These are phyloP conservation scores for Leishmania tropica DNA, from an alignment of 208 protist genomes.

Conservation along the genomic window DNA sequence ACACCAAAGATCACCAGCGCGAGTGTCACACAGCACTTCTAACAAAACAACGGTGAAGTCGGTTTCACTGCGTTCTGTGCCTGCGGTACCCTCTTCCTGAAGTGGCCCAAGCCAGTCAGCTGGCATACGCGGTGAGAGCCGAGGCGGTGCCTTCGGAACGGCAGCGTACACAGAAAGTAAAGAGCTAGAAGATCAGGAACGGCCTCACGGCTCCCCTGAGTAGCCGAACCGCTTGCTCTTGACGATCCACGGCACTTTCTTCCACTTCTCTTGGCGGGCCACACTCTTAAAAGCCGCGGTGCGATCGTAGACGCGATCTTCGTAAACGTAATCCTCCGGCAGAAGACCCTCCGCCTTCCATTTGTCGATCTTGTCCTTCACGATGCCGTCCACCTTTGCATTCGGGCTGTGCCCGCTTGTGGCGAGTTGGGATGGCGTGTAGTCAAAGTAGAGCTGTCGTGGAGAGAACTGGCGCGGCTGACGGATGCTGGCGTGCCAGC, in stretches of 20 bases:
- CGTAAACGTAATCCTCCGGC: slow-evolving; percentile 88
- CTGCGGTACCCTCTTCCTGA: background rate
- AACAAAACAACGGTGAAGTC: background rate
- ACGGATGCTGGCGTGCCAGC: slow-evolving; percentile 86
- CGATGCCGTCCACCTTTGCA: slow-evolving; percentile 89
- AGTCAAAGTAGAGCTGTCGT: slow-evolving; percentile 91
- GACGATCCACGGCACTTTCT: slow-evolving; percentile 71
- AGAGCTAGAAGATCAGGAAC: slow-evolving; percentile 1
- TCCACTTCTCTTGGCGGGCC: slow-evolving; percentile 83
- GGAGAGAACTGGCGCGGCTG: slow-evolving; percentile 84
- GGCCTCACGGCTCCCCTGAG: slow-evolving; percentile 60
- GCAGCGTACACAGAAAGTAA: background rate
- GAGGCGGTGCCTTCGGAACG: background rate
- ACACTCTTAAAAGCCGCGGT: slow-evolving; percentile 82
- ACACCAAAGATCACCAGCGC: slow-evolving; percentile 1
- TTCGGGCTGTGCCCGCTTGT: slow-evolving; percentile 60
- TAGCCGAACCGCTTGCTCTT: slow-evolving; percentile 86
- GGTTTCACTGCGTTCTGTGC: background rate
- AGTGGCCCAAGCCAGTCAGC: background rate
- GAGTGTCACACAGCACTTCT: background rate
- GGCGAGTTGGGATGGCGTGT: slow-evolving; percentile 71
- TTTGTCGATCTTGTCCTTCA: slow-evolving; percentile 92
- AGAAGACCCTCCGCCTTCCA: slow-evolving; percentile 90
- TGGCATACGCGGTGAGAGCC: background rate
- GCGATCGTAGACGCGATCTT: slow-evolving; percentile 84